Evolutionary conservation across 345 rosid genomes (phyloP), one percentile per base, ranked within the genome.

Genomic region (Xanthoceras sorbifolium): DNA sequence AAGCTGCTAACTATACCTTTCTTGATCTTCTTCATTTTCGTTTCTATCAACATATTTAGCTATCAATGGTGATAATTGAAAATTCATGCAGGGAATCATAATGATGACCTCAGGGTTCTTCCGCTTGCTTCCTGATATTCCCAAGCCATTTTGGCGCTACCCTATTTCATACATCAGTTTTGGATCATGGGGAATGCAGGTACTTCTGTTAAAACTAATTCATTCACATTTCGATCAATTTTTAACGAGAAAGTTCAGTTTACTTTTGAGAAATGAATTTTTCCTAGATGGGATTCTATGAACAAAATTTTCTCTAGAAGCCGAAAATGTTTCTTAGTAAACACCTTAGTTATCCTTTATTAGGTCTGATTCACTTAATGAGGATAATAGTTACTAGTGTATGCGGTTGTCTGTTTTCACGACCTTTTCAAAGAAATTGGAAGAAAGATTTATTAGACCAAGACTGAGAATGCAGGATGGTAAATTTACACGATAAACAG

Each of bases 91-190:
- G 97, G 95, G 95, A 74, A 89, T 92, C 77, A 83, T 92, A 82
- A 88, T 92, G 97, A 91, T 92, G 95, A 92, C 97, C 6, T 92
- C 95, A 26, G 97, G 97, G 8, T 92, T 92, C 87, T 92, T 92
- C 84, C 84, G 97, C n/a, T 82, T 88, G 72, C 84, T 91, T 40
- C 89, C 93, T 46, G 97, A 92, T 87, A 90, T 92, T 73, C 97
- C 97, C 12, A 92, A 88, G 75, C 76, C 84, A 18, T 91, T 92
- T 80, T 92, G 97, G 97, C 92, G 97, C 32, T 91, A 91, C 73
- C 97, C 95, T 0, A 73, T 92, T 85, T 92, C 95, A 0, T 92
- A 86, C 61, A 81, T 92, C 75, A 91, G 90, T 42, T 91, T 85
- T 17, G 88, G 93, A 32, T 74, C 97, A 63, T 92, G 97, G 97